These are phyloP conservation scores for Hypoxylon cercidicola DNA, from an alignment of 495 filamentous ascomycete species.

Conservation along the genomic window DNA sequence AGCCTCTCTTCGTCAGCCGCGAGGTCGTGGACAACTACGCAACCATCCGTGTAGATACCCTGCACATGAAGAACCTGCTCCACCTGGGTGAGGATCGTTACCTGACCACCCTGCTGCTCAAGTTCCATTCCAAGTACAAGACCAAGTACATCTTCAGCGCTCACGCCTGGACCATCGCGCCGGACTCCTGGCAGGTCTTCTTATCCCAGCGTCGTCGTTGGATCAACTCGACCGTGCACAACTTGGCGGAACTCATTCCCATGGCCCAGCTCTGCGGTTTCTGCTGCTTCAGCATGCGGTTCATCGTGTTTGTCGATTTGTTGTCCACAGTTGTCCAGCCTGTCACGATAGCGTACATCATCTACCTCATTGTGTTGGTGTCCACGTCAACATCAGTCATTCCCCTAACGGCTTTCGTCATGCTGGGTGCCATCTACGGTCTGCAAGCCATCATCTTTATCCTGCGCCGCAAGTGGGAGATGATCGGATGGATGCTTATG, in stretches of 20 bases:
- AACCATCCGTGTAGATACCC: conserved; percentile 93
- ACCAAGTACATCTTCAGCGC: conserved; percentile 95
- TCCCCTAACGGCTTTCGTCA: conserved; percentile 84
- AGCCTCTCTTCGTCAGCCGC: conserved; percentile 93
- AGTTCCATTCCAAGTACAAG: conserved; percentile 92
- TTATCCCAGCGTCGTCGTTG: conserved; percentile 97
- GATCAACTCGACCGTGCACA: conserved; percentile 99
- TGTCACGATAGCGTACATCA: conserved; percentile 90
- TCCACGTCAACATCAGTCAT: conserved; percentile 67
- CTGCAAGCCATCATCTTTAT: conserved; percentile 98
- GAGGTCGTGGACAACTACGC: conserved; percentile 88
- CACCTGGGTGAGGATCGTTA: conserved; percentile 97
- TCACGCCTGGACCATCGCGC: conserved; percentile 95
- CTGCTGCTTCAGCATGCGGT: conserved; percentile 99
- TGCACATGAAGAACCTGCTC: conserved; percentile 98
- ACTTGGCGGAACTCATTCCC: conserved; percentile 94
- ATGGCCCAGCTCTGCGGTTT: conserved; percentile 96
- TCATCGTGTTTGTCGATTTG: conserved; percentile 95
- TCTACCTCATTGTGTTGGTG: conserved; percentile 85
- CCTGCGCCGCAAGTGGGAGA: conserved; percentile 94
- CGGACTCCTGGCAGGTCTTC: conserved; percentile 92
- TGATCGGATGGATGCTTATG: conserved; percentile 99
- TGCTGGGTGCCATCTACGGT: conserved; percentile 95
- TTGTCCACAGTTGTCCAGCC: conserved; percentile 92
- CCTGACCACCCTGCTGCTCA: conserved; percentile 92